A percentile compares a stretch with the other conserved stretches of the same genome.
phyloP scores from a whole-genome alignment of 2,329 filamentous ascomycete species.

The Neophaeococcomyces aloes region DNA sequence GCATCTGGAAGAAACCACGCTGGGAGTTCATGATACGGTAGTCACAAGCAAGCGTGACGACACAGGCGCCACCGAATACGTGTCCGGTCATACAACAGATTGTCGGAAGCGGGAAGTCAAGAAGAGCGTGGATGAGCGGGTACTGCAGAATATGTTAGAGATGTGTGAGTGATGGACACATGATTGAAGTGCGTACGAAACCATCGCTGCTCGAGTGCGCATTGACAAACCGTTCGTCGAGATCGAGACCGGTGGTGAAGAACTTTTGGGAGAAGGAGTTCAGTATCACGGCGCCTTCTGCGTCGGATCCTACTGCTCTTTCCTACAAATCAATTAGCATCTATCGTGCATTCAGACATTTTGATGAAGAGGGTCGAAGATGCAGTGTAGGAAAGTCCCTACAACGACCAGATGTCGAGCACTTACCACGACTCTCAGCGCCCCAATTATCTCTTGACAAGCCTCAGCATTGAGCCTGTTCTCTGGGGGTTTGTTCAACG shows the following conservation, averaged over 20 bases:
- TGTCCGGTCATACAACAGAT: conserved; percentile 38
- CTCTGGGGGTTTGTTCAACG: conserved; percentile 43
- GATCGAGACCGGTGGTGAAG: conserved; percentile 32
- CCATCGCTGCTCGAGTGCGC: conserved; percentile 46
- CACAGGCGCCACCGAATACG: conserved; percentile 39
- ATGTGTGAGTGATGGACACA: neutral
- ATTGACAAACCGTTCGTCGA: conserved; percentile 37
- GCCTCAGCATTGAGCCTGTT: conserved; percentile 42
- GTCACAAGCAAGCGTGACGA: conserved; percentile 37
- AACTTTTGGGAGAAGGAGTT: conserved; percentile 33
- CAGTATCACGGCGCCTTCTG: conserved; percentile 43
- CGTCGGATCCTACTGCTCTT: conserved; percentile 31
- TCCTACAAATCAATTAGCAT: neutral
- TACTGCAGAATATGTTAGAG: neutral
- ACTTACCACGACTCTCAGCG: conserved; percentile 37
- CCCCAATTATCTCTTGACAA: conserved; percentile 43
- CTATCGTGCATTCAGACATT: no score
- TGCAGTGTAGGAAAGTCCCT: no score
- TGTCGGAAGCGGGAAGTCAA: conserved; percentile 40
- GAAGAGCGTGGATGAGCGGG: conserved; percentile 21
- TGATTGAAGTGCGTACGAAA: conserved; percentile 36
- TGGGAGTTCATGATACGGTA: conserved; percentile 38
- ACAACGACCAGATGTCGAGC: conserved; percentile 38
- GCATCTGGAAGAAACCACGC: conserved; percentile 40
- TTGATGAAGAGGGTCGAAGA: no score